Conservation (phyloP, 2,329 filamentous ascomycete genomes). For the Tolypocladium nubicola region DNA sequence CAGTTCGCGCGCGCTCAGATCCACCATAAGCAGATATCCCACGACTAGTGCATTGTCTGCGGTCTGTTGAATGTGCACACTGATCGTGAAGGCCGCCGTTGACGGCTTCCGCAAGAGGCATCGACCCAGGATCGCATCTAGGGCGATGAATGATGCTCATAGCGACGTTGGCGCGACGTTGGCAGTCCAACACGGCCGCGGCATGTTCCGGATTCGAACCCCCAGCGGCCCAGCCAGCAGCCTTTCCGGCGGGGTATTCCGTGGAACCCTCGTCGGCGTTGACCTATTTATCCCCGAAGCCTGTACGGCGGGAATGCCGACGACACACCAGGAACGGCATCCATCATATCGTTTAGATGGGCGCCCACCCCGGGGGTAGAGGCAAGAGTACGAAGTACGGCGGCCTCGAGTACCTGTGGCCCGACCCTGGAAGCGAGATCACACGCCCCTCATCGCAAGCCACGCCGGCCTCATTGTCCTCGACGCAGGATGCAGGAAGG, state of each 20-base stretch:
- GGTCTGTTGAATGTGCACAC: background rate
- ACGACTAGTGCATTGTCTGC: background rate
- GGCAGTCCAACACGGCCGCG: background rate
- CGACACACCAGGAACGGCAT: background rate
- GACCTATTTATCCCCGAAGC: background rate
- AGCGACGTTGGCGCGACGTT: background rate
- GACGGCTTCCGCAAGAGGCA: background rate
- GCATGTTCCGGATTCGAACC: background rate
- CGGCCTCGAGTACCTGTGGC: background rate
- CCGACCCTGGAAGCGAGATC: background rate
- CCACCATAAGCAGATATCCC: background rate
- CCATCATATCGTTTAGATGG: background rate
- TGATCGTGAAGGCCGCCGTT: background rate
- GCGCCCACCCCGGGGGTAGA: background rate
- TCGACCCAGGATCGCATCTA: background rate
- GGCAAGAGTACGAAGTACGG: background rate
- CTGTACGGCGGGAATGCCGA: background rate
- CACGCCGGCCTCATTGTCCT: background rate
- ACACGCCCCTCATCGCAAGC: background rate
- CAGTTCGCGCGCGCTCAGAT: background rate
- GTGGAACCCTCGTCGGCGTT: background rate
- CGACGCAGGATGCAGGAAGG: background rate
- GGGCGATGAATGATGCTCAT: background rate
- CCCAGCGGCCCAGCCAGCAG: background rate
- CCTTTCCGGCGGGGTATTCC: background rate